phyloP scores from a whole-genome alignment of 2,329 filamentous ascomycete species.

The Akanthomyces dipterigenus region DNA sequence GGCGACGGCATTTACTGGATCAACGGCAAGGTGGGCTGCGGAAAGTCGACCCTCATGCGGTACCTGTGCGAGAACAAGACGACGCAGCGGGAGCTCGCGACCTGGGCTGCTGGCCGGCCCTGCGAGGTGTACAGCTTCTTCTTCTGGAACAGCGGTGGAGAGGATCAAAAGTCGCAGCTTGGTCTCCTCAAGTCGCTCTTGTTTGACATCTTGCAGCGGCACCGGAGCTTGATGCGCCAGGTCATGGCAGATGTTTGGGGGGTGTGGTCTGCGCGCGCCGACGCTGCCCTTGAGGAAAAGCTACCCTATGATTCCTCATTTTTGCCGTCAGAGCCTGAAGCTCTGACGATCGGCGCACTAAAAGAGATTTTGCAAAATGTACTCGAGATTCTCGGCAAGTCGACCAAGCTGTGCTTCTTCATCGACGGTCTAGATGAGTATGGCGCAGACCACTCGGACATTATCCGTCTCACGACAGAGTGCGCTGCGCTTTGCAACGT shows the following conservation, averaged over 20 bases:
- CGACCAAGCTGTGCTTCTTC: slow-evolving; percentile 12
- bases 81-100: slow-evolving; percentile 15
- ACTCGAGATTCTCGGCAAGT: neutral
- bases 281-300: neutral
- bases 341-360: neutral
- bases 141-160: slow-evolving; percentile 26
- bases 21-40: slow-evolving; percentile 31
- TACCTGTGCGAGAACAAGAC: slow-evolving; percentile 19
- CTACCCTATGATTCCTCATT: neutral
- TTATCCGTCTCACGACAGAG: neutral
- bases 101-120: slow-evolving; percentile 20
- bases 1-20: slow-evolving; percentile 24
- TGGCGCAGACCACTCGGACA: slow-evolving; percentile 4
- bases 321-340: neutral
- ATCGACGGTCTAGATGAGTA: slow-evolving; percentile 18
- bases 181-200: slow-evolving; percentile 28
- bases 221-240: slow-evolving; percentile 9
- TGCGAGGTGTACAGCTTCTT: slow-evolving; percentile 24
- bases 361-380: neutral
- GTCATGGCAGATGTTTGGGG: slow-evolving; percentile 14
- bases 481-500: slow-evolving; percentile 6
- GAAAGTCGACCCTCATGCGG: slow-evolving; percentile 35
- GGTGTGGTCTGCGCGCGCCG: neutral
- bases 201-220: slow-evolving; percentile 20
- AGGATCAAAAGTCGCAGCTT: slow-evolving; percentile 23